A percentile compares a stretch with the other conserved stretches of the same genome.
These are phyloP conservation scores for Aegilops longissima DNA, from an alignment of 176 grass and related monocot species.

Conservation along the genomic window DNA sequence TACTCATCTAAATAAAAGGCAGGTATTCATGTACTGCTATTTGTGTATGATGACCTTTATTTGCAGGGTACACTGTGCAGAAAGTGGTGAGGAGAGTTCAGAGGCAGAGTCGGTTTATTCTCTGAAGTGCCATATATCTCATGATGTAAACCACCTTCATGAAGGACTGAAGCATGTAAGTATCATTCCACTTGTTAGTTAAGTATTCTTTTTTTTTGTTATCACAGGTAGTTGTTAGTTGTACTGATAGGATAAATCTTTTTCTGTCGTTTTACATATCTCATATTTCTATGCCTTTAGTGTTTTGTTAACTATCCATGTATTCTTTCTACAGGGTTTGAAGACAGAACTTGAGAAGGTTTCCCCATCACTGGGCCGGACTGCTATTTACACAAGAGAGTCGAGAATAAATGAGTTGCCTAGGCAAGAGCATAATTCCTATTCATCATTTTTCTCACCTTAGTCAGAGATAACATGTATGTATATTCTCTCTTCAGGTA, in stretches of 20 bases:
- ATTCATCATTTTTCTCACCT: slow-evolving; percentile 17
- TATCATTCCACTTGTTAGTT: not conserved
- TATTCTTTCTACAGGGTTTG: slow-evolving; percentile 60
- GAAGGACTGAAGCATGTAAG: slow-evolving; percentile 95
- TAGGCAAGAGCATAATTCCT: slow-evolving; percentile 47
- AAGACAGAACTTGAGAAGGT: slow-evolving; percentile 96
- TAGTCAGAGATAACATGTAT: slow-evolving; percentile 20
- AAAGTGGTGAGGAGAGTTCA: slow-evolving; percentile 90
- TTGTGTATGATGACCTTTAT: slow-evolving; percentile 27
- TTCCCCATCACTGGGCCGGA: slow-evolving; percentile 72
- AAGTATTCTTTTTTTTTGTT: not conserved
- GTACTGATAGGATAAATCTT: slow-evolving; percentile 11
- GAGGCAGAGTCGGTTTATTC: slow-evolving; percentile 89
- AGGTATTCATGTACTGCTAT: slow-evolving; percentile 9
- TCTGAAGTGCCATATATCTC: slow-evolving; percentile 98
- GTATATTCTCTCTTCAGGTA: slow-evolving; percentile 56
- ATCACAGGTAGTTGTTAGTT: slow-evolving; percentile 3
- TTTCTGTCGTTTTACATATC: not conserved
- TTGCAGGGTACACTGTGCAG: slow-evolving; percentile 90
- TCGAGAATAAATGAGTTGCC: slow-evolving; percentile 79
- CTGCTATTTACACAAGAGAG: slow-evolving; percentile 81
- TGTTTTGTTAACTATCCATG: slow-evolving; percentile 30
- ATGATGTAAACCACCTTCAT: slow-evolving; percentile 98
- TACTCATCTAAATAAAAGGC: slow-evolving; percentile 5
- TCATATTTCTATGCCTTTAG: slow-evolving; percentile 15